Evolutionary conservation across 2,329 filamentous ascomycete genomes (phyloP).

Genomic region (Penicillium sp.): DNA sequence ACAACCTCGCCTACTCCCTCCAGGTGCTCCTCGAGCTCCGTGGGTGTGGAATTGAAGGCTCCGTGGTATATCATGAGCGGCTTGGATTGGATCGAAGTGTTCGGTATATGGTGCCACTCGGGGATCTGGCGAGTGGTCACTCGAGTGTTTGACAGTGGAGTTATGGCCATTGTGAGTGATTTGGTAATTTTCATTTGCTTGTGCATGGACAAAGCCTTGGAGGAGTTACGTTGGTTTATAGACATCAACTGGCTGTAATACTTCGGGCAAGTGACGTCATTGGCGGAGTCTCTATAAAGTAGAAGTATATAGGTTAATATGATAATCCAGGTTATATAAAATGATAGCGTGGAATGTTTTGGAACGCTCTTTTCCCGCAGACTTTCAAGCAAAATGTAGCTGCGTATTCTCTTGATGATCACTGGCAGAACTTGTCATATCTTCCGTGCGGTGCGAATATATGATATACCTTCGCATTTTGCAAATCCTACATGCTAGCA

Average conservation of each 20-base stretch:
- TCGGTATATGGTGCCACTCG: conserved; percentile 56
- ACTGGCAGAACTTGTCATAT: too few relatives aligned
- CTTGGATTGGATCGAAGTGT: conserved; percentile 61
- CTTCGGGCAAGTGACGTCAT: neutral
- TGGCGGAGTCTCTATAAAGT: neutral
- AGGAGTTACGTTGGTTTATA: neutral
- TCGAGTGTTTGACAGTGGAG: conserved; percentile 49
- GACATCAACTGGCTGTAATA: too few relatives aligned
- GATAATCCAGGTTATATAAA: too few relatives aligned
- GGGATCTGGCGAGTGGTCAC: conserved; percentile 61
- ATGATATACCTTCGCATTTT: too few relatives aligned
- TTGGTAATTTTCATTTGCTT: neutral
- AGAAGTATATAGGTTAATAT: too few relatives aligned
- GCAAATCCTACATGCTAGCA: too few relatives aligned
- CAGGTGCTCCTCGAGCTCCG: conserved; percentile 57
- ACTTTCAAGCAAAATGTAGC: too few relatives aligned
- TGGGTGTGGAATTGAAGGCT: conserved; percentile 52
- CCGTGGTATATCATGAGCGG: conserved; percentile 65
- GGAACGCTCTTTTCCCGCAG: too few relatives aligned
- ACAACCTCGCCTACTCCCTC: conserved; percentile 51
- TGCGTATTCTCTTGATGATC: too few relatives aligned
- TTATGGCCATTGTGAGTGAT: conserved; percentile 32
- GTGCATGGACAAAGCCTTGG: neutral
- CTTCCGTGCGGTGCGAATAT: too few relatives aligned
- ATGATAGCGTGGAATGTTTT: too few relatives aligned